Conservation (phyloP, 2,329 filamentous ascomycete genomes). For the Cercospora zeae-maydis region DNA sequence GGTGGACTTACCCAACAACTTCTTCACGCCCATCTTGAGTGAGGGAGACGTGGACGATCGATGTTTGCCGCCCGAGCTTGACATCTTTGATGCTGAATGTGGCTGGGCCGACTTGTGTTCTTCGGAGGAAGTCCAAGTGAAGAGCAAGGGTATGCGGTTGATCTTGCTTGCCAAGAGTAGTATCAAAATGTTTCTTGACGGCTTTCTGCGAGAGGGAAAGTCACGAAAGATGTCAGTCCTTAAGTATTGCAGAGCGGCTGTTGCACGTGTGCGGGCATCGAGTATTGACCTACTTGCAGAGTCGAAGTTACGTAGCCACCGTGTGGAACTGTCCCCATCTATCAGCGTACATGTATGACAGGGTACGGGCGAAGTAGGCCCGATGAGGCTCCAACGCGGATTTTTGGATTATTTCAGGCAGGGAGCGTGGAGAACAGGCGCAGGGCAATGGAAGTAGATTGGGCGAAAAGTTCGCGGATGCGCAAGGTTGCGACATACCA, state of each 20-base stretch:
- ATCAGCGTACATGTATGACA: slow-evolving; percentile 8
- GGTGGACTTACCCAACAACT: slow-evolving; percentile 50
- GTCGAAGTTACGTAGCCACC: slow-evolving; percentile 65
- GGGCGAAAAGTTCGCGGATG: slow-evolving; percentile 1
- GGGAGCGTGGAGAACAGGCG: slow-evolving; percentile 8
- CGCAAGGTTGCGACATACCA: slow-evolving; percentile 42
- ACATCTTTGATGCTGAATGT: slow-evolving; percentile 58
- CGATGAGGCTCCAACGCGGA: slow-evolving; percentile 1
- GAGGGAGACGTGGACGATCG: slow-evolving; percentile 61
- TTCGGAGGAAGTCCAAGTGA: slow-evolving; percentile 63
- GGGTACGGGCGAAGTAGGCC: slow-evolving; percentile 9
- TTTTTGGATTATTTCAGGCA: background rate
- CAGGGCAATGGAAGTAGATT: slow-evolving; percentile 12
- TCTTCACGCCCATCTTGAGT: slow-evolving; percentile 52
- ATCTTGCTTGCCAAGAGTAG: slow-evolving; percentile 55
- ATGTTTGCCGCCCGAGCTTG: slow-evolving; percentile 62
- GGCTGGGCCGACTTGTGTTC: slow-evolving; percentile 57
- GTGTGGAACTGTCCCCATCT: slow-evolving; percentile 56
- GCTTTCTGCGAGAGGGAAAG: slow-evolving; percentile 46
- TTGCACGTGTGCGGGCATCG: slow-evolving; percentile 1
- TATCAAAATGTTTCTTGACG: slow-evolving; percentile 56
- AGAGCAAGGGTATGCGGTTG: slow-evolving; percentile 62
- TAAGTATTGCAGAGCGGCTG: slow-evolving; percentile 3
- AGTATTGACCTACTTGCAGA: slow-evolving; percentile 39
- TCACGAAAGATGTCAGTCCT: background rate